Evolutionary conservation across 2,329 filamentous ascomycete genomes (phyloP).

Genomic region (Paraphoma sp.): DNA sequence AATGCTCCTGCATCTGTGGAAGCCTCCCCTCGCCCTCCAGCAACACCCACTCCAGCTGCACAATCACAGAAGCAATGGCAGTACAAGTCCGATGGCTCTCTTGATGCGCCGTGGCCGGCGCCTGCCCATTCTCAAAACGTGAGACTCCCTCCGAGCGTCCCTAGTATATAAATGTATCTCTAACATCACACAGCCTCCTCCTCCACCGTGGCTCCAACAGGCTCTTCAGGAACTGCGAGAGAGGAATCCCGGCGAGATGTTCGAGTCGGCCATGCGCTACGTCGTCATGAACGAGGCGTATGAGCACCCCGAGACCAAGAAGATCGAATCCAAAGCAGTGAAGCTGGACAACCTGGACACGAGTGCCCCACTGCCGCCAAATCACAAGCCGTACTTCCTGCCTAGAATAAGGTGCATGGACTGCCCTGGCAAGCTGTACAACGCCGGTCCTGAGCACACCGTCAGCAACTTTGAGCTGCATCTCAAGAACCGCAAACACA

Average conservation of each 20-base stretch:
- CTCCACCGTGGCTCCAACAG: conserved; percentile 82
- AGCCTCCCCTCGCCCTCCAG: conserved; percentile 37
- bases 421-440: conserved; percentile 93
- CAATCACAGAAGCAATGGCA: conserved; percentile 41
- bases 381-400: conserved; percentile 80
- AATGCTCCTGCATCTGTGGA: conserved; percentile 28
- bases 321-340: conserved; percentile 56
- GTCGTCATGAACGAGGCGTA: conserved; percentile 72
- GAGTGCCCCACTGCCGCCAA: conserved; percentile 62
- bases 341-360: conserved; percentile 55
- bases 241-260: conserved; percentile 78
- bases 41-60: conserved; percentile 46
- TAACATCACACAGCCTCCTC: conserved; percentile 69
- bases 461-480: conserved; percentile 94
- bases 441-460: conserved; percentile 82
- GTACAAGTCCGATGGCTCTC: conserved; percentile 60
- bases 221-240: conserved; percentile 75
- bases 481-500: conserved; percentile 80
- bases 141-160: conserved; percentile 48
- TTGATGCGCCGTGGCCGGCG: conserved; percentile 69
- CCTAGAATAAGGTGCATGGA: conserved; percentile 91
- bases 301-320: conserved; percentile 61
- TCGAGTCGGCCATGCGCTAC: conserved; percentile 92
- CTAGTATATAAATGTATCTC: conserved; percentile 9
- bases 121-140: conserved; percentile 67